These are phyloP conservation scores for Laguncularia racemosa DNA, from an alignment of 345 rosid species.

Conservation along the genomic window DNA sequence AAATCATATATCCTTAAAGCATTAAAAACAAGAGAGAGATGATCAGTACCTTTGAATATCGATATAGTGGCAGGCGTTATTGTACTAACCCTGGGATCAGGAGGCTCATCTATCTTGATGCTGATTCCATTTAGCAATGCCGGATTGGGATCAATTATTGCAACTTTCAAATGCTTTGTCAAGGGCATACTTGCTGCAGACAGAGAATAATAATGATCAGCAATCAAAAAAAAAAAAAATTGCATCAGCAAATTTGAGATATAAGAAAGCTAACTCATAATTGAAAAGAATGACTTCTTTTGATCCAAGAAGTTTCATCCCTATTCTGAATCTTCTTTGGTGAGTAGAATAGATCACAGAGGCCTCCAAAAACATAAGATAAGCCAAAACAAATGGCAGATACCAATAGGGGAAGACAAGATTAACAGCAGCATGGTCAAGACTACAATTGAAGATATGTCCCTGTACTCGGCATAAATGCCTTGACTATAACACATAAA, in stretches of 20 bases:
- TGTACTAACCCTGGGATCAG: conserved; percentile 93
- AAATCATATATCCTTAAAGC: background rate
- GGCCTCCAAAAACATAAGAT: too few species aligned
- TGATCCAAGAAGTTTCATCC: too few species aligned
- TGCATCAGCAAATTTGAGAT: background rate
- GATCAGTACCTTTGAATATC: conserved; percentile 58
- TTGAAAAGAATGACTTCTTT: too few species aligned
- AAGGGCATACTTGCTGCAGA: conserved; percentile 67
- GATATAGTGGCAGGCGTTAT: conserved; percentile 85
- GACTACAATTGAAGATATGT: too few species aligned
- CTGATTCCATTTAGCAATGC: conserved; percentile 38
- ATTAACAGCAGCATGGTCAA: too few species aligned
- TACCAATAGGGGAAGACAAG: too few species aligned
- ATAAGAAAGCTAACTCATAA: background rate
- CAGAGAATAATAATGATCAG: background rate
- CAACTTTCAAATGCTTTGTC: conserved; percentile 79
- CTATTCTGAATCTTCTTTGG: too few species aligned
- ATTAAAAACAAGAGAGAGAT: background rate
- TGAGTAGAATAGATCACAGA: too few species aligned
- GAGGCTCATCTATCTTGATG: conserved; percentile 58
- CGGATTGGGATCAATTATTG: conserved; percentile 82
- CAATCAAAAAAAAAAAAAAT: background rate
- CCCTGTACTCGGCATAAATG: too few species aligned
- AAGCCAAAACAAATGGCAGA: too few species aligned
- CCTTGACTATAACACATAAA: too few species aligned